These are phyloP conservation scores for Alternaria rosae DNA, from an alignment of 2,329 filamentous ascomycete species.

Conservation along the genomic window DNA sequence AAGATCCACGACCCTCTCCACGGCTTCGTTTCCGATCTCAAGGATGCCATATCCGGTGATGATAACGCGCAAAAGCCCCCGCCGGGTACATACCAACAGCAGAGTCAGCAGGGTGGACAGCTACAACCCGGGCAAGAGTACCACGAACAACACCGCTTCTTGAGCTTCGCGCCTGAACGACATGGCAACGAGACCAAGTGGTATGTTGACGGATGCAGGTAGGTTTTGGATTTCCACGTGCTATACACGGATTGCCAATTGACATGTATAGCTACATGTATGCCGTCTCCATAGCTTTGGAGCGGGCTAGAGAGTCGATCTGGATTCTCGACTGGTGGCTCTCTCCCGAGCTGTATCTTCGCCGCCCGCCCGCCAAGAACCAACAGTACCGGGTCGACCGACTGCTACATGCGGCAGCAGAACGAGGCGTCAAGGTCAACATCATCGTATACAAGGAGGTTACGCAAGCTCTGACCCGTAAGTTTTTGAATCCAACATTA, in stretches of 20 bases:
- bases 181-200: constrained; percentile 80
- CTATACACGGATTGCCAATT: neutral
- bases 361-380: constrained; percentile 80
- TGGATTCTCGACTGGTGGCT: constrained; percentile 93
- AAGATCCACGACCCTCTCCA: constrained; percentile 63
- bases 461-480: constrained; percentile 78
- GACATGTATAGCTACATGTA: constrained; percentile 70
- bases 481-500: constrained; percentile 58
- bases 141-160: constrained; percentile 59
- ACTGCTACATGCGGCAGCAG: constrained; percentile 81
- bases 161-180: constrained; percentile 75
- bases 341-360: constrained; percentile 85
- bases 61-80: constrained; percentile 56
- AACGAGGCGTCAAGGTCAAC: constrained; percentile 83
- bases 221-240: neutral
- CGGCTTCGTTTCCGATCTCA: constrained; percentile 60
- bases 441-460: constrained; percentile 91
- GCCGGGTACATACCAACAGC: constrained; percentile 31
- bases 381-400: constrained; percentile 84
- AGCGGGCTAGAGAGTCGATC: constrained; percentile 77
- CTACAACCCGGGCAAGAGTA: constrained; percentile 46
- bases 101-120: constrained; percentile 32
- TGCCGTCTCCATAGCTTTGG: constrained; percentile 80
- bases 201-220: constrained; percentile 72
- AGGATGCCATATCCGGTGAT: constrained; percentile 57